Conservation (phyloP, 192 early-diverging fungal species). For the Gaertneriomyces semiglobifer region DNA sequence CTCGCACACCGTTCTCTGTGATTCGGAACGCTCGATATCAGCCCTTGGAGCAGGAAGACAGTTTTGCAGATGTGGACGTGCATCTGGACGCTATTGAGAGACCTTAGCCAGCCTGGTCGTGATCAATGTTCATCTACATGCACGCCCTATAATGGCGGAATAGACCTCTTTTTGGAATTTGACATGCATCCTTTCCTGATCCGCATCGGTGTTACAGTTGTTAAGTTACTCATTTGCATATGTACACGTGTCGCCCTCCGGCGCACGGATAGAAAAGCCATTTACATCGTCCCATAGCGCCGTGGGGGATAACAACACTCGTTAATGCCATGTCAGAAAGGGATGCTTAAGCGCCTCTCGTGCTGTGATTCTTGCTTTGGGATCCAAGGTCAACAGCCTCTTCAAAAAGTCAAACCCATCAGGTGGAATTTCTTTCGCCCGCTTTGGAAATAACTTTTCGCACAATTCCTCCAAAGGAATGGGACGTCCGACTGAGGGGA, state of each 20-base stretch:
- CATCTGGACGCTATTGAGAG: background rate
- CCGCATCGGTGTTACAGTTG: too few relatives aligned
- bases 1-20: background rate
- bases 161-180: too few relatives aligned
- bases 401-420: conserved; percentile 63
- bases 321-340: conserved; percentile 49
- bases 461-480: conserved; percentile 39
- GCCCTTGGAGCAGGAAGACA: background rate
- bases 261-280: too few relatives aligned
- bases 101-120: too few relatives aligned
- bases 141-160: too few relatives aligned
- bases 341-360: conserved; percentile 73
- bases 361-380: conserved; percentile 66
- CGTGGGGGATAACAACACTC: too few relatives aligned
- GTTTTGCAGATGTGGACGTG: conserved; percentile 2
- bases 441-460: conserved; percentile 37
- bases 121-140: too few relatives aligned
- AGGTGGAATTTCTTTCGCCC: conserved; percentile 40
- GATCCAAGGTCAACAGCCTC: conserved; percentile 55
- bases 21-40: background rate
- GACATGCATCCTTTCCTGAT: too few relatives aligned
- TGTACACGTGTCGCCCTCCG: too few relatives aligned
- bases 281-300: too few relatives aligned
- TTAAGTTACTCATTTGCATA: too few relatives aligned
- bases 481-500: conserved; percentile 38